Percentiles rank a stretch among this genome's conserved stretches.
These are phyloP conservation scores for Solanum hybrid DNA, from an alignment of 305 asterid species.

Conservation along the genomic window DNA sequence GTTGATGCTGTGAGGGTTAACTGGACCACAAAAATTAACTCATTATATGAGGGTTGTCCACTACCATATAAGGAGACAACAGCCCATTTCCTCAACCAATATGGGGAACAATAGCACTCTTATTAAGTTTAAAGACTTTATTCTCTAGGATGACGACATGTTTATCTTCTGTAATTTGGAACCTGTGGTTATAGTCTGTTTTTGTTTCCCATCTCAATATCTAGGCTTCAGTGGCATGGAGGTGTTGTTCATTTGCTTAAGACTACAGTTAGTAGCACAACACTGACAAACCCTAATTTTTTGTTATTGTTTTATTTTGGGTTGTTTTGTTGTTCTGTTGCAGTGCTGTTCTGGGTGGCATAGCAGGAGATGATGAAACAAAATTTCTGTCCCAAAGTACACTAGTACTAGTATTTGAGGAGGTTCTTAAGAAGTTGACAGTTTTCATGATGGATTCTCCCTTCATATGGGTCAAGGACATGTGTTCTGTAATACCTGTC, in stretches of 20 bases:
- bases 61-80: background rate
- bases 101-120: background rate
- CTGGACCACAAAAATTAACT: background rate
- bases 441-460: slow-evolving; percentile 59
- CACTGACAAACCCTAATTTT: background rate
- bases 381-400: slow-evolving; percentile 52
- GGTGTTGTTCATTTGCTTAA: background rate
- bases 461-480: slow-evolving; percentile 71
- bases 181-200: background rate
- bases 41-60: background rate
- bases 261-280: background rate
- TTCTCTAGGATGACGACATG: background rate
- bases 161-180: background rate
- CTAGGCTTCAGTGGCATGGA: background rate
- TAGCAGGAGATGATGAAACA: slow-evolving; percentile 45
- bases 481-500: slow-evolving; percentile 32
- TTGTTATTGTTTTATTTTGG: background rate
- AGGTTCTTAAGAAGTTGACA: slow-evolving; percentile 44
- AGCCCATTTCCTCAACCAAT: background rate
- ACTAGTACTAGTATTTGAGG: slow-evolving; percentile 42
- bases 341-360: slow-evolving; percentile 91
- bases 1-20: background rate
- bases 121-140: background rate
- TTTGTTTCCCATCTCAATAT: background rate
- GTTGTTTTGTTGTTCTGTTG: slow-evolving; percentile 25